phyloP scores from a whole-genome alignment of 345 rosid species.

The Triadica sebifera region DNA sequence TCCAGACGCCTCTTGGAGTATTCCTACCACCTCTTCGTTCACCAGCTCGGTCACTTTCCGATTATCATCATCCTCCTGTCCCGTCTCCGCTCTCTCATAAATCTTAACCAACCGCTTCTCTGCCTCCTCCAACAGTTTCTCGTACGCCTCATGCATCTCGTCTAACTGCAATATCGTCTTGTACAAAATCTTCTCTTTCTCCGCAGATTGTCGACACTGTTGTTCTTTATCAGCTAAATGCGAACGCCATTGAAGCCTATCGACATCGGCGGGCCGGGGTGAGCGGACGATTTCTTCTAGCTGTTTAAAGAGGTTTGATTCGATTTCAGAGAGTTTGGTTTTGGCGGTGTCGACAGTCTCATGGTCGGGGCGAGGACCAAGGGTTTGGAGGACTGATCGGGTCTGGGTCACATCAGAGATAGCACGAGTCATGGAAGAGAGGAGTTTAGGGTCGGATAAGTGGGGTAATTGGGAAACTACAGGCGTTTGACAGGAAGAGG shows the following conservation, averaged over 20 bases:
- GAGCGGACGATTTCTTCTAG: constrained; percentile 76
- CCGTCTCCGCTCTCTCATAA: constrained; percentile 55
- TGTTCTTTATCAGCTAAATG: constrained; percentile 59
- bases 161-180: constrained; percentile 61
- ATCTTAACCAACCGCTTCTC: constrained; percentile 70
- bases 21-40: constrained; percentile 58
- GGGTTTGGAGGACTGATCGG: constrained; percentile 69
- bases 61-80: constrained; percentile 16
- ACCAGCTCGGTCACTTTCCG: constrained; percentile 30
- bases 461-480: constrained; percentile 51
- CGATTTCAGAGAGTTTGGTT: constrained; percentile 56
- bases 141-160: constrained; percentile 76
- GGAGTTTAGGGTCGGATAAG: constrained; percentile 57
- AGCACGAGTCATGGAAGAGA: constrained; percentile 73
- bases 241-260: constrained; percentile 50
- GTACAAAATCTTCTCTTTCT: constrained; percentile 50
- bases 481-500: constrained; percentile 27
- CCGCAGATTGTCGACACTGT: constrained; percentile 50
- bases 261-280: constrained; percentile 49
- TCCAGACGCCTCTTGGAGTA: constrained; percentile 53
- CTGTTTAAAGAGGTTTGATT: constrained; percentile 48
- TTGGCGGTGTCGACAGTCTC: constrained; percentile 79
- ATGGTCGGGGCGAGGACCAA: constrained; percentile 93
- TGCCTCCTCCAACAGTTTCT: constrained; percentile 71
- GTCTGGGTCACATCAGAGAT: constrained; percentile 74